A percentile compares a stretch with the other conserved stretches of the same genome.
These are phyloP conservation scores for Candida boidinii DNA, from an alignment of 805 yeast genomes.

Conservation along the genomic window DNA sequence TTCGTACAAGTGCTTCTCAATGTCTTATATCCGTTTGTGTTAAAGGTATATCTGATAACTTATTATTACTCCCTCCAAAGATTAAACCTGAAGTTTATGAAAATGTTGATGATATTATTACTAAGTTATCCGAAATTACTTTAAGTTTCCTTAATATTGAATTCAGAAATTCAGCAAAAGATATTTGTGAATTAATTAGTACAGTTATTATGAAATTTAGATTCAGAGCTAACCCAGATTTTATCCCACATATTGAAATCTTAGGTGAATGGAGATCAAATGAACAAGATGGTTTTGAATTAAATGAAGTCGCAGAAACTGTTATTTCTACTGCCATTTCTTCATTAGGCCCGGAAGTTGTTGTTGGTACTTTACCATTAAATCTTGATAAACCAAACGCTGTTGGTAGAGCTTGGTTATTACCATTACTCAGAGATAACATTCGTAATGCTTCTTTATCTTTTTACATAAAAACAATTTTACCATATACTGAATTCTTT, in stretches of 20 bases:
- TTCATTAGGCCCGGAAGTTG: slow-evolving; percentile 80
- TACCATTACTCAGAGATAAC: slow-evolving; percentile 85
- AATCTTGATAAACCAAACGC: slow-evolving; percentile 54
- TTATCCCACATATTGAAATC: slow-evolving; percentile 53
- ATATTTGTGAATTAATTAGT: slow-evolving; percentile 60
- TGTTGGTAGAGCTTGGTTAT: slow-evolving; percentile 92
- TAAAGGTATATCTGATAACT: slow-evolving; percentile 54
- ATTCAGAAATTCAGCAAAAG: slow-evolving; percentile 69
- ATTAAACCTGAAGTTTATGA: slow-evolving; percentile 46
- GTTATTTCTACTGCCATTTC: slow-evolving; percentile 74
- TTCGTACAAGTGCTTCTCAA: slow-evolving; percentile 73
- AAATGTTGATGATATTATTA: slow-evolving; percentile 43
- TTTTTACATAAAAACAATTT: slow-evolving; percentile 51
- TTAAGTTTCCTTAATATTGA: slow-evolving; percentile 56
- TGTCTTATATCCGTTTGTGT: slow-evolving; percentile 74
- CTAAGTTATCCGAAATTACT: slow-evolving; percentile 43
- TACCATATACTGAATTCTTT: slow-evolving; percentile 58
- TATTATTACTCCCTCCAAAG: slow-evolving; percentile 43
- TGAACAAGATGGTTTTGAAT: slow-evolving; percentile 59
- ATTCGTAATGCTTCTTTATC: slow-evolving; percentile 62
- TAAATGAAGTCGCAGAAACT: slow-evolving; percentile 67
- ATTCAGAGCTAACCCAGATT: slow-evolving; percentile 61
- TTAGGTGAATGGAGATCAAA: slow-evolving; percentile 84
- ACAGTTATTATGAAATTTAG: slow-evolving; percentile 57
- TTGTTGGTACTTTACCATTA: slow-evolving; percentile 67